Evolutionary conservation across 2,329 filamentous ascomycete genomes (phyloP).

Genomic region (Pseudogymnoascus verrucosus): DNA sequence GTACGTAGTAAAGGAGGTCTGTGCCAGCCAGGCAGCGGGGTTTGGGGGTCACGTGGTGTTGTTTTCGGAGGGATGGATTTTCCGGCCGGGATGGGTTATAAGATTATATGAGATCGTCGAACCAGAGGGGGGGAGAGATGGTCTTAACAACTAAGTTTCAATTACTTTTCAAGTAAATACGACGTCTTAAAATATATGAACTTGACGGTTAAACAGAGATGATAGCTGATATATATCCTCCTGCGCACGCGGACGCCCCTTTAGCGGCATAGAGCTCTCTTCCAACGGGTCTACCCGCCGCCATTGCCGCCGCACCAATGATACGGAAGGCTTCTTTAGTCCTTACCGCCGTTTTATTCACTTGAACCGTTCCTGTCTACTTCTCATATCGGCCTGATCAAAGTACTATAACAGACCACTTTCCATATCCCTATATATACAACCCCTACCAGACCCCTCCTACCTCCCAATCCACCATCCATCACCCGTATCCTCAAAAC

Average conservation of each 20-base stretch:
- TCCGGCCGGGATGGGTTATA: not conserved
- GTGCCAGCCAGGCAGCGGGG: not conserved
- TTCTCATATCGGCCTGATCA: not conserved
- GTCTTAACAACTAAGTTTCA: not conserved
- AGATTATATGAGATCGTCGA: not conserved
- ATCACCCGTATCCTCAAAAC: not conserved
- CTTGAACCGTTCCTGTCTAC: not conserved
- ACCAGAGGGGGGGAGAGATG: not conserved
- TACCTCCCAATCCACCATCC: not conserved
- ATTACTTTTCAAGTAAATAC: not conserved
- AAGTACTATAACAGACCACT: not conserved
- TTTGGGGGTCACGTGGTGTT: not conserved
- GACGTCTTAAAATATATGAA: not conserved
- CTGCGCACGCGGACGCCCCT: not conserved
- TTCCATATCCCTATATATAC: not conserved
- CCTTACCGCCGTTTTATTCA: not conserved
- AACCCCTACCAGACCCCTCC: not conserved
- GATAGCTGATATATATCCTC: not conserved
- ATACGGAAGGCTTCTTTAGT: not conserved
- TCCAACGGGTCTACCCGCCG: not conserved
- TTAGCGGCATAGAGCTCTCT: not conserved
- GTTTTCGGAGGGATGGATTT: not conserved
- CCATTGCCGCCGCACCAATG: not conserved
- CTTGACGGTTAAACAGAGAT: not conserved
- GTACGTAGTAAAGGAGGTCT: not conserved